Base-by-base conservation (phyloP, 2,329 filamentous ascomycete genomes). In the Alternaria angustiovoidea region DNA sequence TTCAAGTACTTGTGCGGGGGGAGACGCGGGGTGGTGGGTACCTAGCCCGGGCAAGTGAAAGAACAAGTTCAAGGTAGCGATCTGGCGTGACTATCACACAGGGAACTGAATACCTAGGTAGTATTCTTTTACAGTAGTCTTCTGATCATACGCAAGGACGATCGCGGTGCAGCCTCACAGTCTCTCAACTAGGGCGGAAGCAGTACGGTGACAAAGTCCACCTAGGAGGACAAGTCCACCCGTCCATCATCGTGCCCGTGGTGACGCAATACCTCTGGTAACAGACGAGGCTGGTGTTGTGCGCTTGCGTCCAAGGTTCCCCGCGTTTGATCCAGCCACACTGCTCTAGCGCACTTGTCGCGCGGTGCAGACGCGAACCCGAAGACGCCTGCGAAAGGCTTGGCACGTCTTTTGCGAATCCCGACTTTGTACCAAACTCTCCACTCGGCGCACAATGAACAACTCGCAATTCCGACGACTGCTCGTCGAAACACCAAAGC, bases 401-500 rank as follows among this genome's bases (percentile, higher is more conserved):
- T 61, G 59, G 59, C 59, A 54, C 36, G 22, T 28, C 38, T 65
- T 60, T 54, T 59, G 57, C 57, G 44, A 30, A 51, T 36, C 38
- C 22, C 52, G 28, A 41, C 52, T 16, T 18, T 24, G 20, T 44
- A 26, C 38, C 41, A 30, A 26, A 32, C 59, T 44, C 43, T 38
- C 61, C 9, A 42, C 51, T 36, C 30, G 32, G 48, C 46, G 24
- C 59, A 64, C 56, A 58, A 98, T 99, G 95, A 96, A 98, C 78
- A 98, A 98, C 84, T 88, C 93, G 43, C 92, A 97, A 72, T 99
- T 99, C 74, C 90, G 95, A 55, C 90, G 91, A 65, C 86, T 98
- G 7, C 79, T 89, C 7, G 63, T 68, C 79, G 81, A 87, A 66
- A 85, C 81, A 4, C 78, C 84, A 2, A 75, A 79, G 7, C 67